These are phyloP conservation scores for Arachis hypogaea DNA, from an alignment of 306 rosid species.

Conservation along the genomic window DNA sequence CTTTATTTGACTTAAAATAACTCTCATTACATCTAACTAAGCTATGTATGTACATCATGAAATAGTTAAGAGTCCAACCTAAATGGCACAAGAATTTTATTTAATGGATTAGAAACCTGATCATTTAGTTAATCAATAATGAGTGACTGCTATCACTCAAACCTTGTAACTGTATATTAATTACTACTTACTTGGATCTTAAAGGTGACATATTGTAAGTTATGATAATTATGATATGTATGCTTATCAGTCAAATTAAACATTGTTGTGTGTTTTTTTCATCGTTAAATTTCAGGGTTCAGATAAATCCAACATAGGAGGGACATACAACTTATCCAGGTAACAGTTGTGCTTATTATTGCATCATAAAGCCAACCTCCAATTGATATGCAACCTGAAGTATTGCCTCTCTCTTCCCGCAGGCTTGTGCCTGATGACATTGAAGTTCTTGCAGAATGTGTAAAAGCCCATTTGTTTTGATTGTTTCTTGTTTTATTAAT, in stretches of 20 bases:
- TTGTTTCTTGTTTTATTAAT: too few relatives aligned
- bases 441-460: constrained; percentile 65
- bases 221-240: not conserved
- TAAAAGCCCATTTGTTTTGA: constrained; percentile 12
- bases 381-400: constrained; percentile 33
- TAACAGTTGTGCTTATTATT: constrained; percentile 35
- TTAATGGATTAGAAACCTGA: not conserved
- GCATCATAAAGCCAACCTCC: constrained; percentile 27
- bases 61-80: not conserved
- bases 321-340: constrained; percentile 54
- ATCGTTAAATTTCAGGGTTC: not conserved
- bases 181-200: not conserved
- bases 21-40: not conserved
- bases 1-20: not conserved
- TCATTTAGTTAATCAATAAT: not conserved
- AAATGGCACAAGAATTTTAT: not conserved
- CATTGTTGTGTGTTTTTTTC: constrained; percentile 38
- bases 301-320: constrained; percentile 43
- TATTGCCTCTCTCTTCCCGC: constrained; percentile 36
- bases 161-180: not conserved
- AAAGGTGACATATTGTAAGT: not conserved
- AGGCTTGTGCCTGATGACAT: constrained; percentile 70
- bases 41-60: not conserved
- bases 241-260: not conserved
- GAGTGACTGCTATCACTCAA: constrained; percentile 6